phyloP scores from a whole-genome alignment of 331 rosid species.

The Prunus yedoensis region DNA sequence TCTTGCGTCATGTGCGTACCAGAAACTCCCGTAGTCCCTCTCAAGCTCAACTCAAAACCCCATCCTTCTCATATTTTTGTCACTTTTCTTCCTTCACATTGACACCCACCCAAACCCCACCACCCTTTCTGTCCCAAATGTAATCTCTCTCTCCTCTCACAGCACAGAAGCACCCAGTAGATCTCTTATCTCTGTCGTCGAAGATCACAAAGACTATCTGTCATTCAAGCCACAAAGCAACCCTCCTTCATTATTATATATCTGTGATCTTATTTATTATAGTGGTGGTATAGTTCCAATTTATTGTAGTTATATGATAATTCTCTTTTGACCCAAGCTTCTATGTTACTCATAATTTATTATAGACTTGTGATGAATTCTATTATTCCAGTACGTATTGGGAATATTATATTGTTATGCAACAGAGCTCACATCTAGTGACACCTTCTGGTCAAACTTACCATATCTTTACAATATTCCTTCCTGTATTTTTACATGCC shows the following conservation, averaged over 20 bases:
- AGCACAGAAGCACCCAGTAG: background rate
- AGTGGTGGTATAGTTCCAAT: conserved; percentile 7
- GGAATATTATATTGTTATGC: background rate
- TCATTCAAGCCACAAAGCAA: conserved; percentile 22
- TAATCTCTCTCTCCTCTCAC: background rate
- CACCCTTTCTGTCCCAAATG: background rate
- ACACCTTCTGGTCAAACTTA: background rate
- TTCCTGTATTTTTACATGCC: too few relatives aligned
- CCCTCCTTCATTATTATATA: background rate
- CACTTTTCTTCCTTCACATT: conserved; percentile 22
- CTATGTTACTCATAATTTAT: background rate
- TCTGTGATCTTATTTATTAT: background rate
- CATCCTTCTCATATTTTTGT: conserved; percentile 13
- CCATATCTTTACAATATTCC: too few relatives aligned
- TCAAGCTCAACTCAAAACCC: conserved; percentile 18
- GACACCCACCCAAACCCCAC: conserved; percentile 11
- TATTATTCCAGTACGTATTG: background rate
- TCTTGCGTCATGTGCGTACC: conserved; percentile 34
- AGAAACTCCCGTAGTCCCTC: background rate
- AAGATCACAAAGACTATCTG: conserved; percentile 29
- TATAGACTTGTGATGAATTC: background rate
- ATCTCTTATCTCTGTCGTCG: conserved; percentile 23
- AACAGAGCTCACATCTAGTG: background rate
- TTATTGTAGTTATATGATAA: background rate
- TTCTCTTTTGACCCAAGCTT: conserved; percentile 3